Evolutionary conservation across 2,329 filamentous ascomycete genomes (phyloP), one percentile per base, ranked within the genome.

Genomic region (Penicillium sp.): DNA sequence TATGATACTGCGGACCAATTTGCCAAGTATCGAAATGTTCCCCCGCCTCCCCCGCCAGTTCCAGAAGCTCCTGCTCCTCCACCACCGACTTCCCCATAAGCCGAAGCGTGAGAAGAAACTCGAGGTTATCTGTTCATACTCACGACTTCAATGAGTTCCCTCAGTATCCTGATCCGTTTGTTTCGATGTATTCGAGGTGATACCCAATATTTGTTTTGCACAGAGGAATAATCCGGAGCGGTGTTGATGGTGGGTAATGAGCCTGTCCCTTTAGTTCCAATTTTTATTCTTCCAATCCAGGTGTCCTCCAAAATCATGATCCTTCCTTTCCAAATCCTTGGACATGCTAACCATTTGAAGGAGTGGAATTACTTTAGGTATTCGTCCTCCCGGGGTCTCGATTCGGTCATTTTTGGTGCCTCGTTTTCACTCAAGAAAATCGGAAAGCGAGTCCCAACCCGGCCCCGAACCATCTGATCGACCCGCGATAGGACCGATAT

Each of bases 1-100:
- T 82, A 83, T 53, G 73, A 77, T 54, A 74, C 71, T 3, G 63
- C 75, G 31, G 57, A 65, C 26, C 65, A 70, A 56, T 77, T 75
- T 46, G 69, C 67, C 25, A 65, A 61, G 15, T 67, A 71, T 49
- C 68, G 63, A 29, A 58, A 18, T 12, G 47, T 9, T 22, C 37
- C 37, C 18, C 37, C 60, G 20, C 56, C 65, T 20, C 65, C 63
- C 3, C 68, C 67, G 11, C 56, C 55, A 33, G 59, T 63, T 51
- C 53, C 64, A 31, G 18, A 11, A 14, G 12, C 29, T 20, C 65
- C 63, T 11, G 56, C 65, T 20, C 62, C 69, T 6, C 47, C 47
- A 25, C 47, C 54, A 20, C 56, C 55, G 37, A 18, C 57, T 56
- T 2, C 52, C 60, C 25, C 33, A 25, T 49, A 33, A 23, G 27